Evolutionary conservation across 1,139 yeast species (phyloP).

Genomic region (Geotrichum klebahnii): DNA sequence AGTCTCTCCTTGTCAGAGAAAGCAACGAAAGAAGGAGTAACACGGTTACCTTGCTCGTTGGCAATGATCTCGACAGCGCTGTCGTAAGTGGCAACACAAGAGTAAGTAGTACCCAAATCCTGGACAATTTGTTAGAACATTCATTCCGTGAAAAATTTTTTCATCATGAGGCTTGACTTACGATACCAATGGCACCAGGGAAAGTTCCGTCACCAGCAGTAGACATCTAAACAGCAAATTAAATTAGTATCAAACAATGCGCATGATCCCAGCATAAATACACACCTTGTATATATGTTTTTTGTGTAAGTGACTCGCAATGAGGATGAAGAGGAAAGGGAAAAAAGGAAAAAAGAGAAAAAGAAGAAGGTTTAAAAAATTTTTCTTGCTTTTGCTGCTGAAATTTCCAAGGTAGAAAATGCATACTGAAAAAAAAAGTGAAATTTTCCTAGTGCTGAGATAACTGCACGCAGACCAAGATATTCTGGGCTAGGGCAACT

Average conservation of each 20-base stretch:
- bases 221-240: constrained; percentile 17
- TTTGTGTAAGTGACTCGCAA: not conserved
- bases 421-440: not conserved
- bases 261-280: not conserved
- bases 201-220: constrained; percentile 76
- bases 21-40: constrained; percentile 96
- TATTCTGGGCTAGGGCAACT: constrained; percentile 8
- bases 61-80: constrained; percentile 85
- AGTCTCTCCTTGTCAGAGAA: constrained; percentile 96
- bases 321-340: not conserved
- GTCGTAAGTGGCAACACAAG: constrained; percentile 75
- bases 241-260: not conserved
- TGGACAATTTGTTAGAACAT: constrained; percentile 31
- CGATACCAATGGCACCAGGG: constrained; percentile 99
- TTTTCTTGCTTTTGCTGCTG: constrained; percentile 1
- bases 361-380: constrained; percentile 7
- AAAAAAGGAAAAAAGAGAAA: constrained; percentile 2
- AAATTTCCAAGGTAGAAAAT: not conserved
- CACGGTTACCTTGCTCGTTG: constrained; percentile 99
- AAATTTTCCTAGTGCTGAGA: constrained; percentile 3
- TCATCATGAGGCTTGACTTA: constrained; percentile 11
- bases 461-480: constrained; percentile 4
- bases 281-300: constrained; percentile 8
- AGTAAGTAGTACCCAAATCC: constrained; percentile 74
- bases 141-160: not conserved